Evolutionary conservation across 2,329 filamentous ascomycete genomes (phyloP), one percentile per base, ranked within the genome.

Genomic region (Trichophyton benhamiae): DNA sequence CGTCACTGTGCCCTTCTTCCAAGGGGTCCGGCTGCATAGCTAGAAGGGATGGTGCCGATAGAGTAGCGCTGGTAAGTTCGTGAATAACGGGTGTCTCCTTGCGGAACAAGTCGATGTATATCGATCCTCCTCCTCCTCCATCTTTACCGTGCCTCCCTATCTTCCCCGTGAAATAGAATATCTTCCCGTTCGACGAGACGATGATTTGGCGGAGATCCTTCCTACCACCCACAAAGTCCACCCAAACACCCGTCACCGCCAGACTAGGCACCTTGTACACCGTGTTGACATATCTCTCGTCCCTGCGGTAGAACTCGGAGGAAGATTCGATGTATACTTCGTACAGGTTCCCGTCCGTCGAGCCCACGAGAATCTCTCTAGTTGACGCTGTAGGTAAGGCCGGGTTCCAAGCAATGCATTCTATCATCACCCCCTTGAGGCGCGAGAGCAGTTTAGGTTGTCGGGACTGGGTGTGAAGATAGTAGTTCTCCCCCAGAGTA

Each of bases 261-360:
- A 87, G 89, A 72, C 96, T 91, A 1, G 87, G 83, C 6, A 91
- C 82, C 71, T 87, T 91, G 72, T 91, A 91, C 20, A 99, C 81
- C 41, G 81, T 83, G 73, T 92, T 92, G 63, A 95, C 76, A 72
- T 95, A 96, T 74, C 90, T 91, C 72, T 99, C 94, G 74, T 97
- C 91, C 70, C 92, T 88, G 67, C 90, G 84, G 75, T 96, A 97
- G 75, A 96, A 96, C 72, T 97, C 94, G 57, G 87, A 91, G 13
- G 90, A 88, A 2, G 91, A 91, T 74, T 99, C 94, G 70, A 99
- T 92, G 69, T 90, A 97, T 17, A 87, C 87, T 75, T 99, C 94
- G 75, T 96, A 97, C 36, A 99, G 84, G 72, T 90, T 94, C 27
- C 94, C 94, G 75, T 97, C 94, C n/a, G 88, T 85, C 8, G 91